A percentile compares a stretch with the other conserved stretches of the same genome.
These are phyloP conservation scores for Pseudogymnoascus sp. DNA, from an alignment of 2,329 filamentous ascomycete genomes.

Conservation along the genomic window DNA sequence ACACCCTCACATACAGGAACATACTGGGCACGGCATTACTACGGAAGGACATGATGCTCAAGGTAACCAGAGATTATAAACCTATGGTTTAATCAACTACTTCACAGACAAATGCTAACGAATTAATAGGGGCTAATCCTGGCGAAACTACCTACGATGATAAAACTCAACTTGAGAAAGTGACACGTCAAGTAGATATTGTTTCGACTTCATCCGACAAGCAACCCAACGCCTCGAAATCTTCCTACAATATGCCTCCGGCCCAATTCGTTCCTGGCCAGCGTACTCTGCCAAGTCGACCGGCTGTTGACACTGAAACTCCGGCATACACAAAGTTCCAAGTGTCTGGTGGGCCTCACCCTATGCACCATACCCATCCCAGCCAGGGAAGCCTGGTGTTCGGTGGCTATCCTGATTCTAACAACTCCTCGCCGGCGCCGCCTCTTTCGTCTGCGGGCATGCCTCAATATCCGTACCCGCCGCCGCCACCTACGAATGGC, in stretches of 20 bases:
- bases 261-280: slow-evolving; percentile 28
- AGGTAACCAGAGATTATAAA: not conserved
- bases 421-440: slow-evolving; percentile 50
- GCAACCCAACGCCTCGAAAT: slow-evolving; percentile 22
- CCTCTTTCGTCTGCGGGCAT: slow-evolving; percentile 42
- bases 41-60: not conserved
- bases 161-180: slow-evolving; percentile 1
- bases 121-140: not conserved
- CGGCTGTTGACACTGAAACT: slow-evolving; percentile 16
- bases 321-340: slow-evolving; percentile 13
- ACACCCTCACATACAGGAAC: not conserved
- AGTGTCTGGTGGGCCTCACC: slow-evolving; percentile 20
- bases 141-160: not conserved
- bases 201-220: slow-evolving; percentile 15
- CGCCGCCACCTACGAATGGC: slow-evolving; percentile 22
- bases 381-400: slow-evolving; percentile 53
- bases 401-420: slow-evolving; percentile 47
- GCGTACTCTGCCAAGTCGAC: slow-evolving; percentile 1
- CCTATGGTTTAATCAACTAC: not conserved
- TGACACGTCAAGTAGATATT: slow-evolving; percentile 1
- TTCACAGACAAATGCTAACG: not conserved
- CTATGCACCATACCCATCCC: slow-evolving; percentile 44
- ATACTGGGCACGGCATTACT: not conserved
- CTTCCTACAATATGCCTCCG: slow-evolving; percentile 38
- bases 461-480: slow-evolving; percentile 25